phyloP scores from a whole-genome alignment of 768 basidiomycete genomes.

The Lactarius akahatsu region DNA sequence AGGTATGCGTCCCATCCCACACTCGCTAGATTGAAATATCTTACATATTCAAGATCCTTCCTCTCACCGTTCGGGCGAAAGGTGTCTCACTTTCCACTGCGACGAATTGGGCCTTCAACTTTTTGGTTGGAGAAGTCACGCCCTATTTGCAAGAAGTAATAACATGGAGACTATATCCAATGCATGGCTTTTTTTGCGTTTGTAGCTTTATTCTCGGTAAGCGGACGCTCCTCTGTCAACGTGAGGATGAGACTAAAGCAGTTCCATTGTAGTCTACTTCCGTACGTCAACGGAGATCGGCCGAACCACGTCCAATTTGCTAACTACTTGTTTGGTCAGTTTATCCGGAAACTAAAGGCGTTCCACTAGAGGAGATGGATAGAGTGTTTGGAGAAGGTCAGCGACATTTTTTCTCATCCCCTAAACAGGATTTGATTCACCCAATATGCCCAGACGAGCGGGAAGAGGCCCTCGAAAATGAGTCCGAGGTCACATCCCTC shows the following conservation, averaged over 20 bases:
- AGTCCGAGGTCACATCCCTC: conserved; percentile 60
- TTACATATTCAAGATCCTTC: conserved; percentile 68
- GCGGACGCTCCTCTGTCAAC: conserved; percentile 28
- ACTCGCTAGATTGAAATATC: conserved; percentile 5
- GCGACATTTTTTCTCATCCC: conserved; percentile 13
- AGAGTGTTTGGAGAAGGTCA: conserved; percentile 86
- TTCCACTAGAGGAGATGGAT: conserved; percentile 90
- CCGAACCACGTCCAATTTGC: neutral
- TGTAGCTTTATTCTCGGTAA: conserved; percentile 80
- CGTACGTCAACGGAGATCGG: conserved; percentile 38
- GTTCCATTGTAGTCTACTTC: conserved; percentile 61
- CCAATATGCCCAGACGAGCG: conserved; percentile 38
- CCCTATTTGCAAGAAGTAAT: conserved; percentile 86
- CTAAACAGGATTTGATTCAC: neutral
- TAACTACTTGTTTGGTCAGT: conserved; percentile 42
- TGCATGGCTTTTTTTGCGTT: conserved; percentile 92
- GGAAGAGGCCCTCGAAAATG: conserved; percentile 65
- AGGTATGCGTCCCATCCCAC: conserved; percentile 45
- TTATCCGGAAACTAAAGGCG: conserved; percentile 84
- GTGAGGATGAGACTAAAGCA: conserved; percentile 14
- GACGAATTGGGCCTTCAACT: conserved; percentile 85
- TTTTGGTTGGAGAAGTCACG: conserved; percentile 83
- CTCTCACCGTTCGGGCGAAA: conserved; percentile 84
- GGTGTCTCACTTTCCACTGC: conserved; percentile 95
- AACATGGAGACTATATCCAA: conserved; percentile 88